phyloP scores from a whole-genome alignment of 2,329 filamentous ascomycete species.

The Arthroderma uncinatum region DNA sequence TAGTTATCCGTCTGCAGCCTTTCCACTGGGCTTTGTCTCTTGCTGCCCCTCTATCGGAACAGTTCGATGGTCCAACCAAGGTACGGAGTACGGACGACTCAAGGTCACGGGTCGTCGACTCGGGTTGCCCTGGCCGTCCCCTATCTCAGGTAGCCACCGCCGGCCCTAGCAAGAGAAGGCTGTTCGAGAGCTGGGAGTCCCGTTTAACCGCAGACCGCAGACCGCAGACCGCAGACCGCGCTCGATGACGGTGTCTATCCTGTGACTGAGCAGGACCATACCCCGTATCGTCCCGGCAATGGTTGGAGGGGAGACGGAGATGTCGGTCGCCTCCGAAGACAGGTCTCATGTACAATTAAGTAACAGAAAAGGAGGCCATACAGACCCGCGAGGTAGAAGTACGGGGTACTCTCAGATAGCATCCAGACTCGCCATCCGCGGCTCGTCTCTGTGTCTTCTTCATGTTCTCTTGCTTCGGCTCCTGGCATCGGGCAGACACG shows the following conservation, averaged over 20 bases:
- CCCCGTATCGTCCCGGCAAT: too few species aligned
- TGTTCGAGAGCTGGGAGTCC: too few species aligned
- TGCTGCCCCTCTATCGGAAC: not conserved
- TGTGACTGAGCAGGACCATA: not conserved
- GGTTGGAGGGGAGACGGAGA: too few species aligned
- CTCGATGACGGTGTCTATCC: not conserved
- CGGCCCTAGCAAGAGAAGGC: too few species aligned
- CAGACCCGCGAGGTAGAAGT: too few species aligned
- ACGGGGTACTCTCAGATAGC: too few species aligned
- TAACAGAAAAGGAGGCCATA: too few species aligned
- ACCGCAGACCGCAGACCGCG: too few species aligned
- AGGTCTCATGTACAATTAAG: too few species aligned
- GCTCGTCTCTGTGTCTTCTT: not conserved
- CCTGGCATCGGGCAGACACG: not conserved
- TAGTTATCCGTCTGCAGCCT: not conserved
- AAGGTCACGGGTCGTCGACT: not conserved
- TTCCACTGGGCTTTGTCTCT: not conserved
- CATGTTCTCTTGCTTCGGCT: not conserved
- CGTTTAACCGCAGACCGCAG: too few species aligned
- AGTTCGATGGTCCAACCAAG: not conserved
- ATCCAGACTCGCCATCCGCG: not conserved
- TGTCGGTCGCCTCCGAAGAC: too few species aligned
- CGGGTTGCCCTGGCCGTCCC: not conserved
- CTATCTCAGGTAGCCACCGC: not conserved
- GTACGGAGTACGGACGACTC: not conserved